These are phyloP conservation scores for Phylloporus scabripes DNA, from an alignment of 768 basidiomycete species.

Conservation along the genomic window DNA sequence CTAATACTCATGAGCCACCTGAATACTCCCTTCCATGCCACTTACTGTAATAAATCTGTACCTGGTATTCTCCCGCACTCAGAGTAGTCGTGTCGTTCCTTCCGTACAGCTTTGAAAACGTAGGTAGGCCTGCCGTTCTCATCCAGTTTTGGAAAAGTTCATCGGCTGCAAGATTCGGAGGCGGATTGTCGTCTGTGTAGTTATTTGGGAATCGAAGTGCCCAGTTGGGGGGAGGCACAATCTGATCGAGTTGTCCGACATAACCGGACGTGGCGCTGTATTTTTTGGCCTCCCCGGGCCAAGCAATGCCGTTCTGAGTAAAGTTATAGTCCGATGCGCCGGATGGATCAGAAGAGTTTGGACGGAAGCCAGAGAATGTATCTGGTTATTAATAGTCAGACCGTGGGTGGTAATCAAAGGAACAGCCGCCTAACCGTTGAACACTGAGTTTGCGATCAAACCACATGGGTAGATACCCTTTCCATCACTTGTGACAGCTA, in stretches of 20 bases:
- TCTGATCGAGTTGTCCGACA: conserved; percentile 45
- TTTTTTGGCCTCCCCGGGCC: conserved; percentile 92
- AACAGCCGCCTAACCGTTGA: conserved; percentile 64
- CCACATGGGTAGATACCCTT: conserved; percentile 90
- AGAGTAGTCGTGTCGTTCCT: conserved; percentile 79
- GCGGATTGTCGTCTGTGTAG: conserved; percentile 58
- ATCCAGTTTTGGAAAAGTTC: conserved; percentile 99
- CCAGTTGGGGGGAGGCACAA: conserved; percentile 97
- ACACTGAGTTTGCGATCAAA: conserved; percentile 92
- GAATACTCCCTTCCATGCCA: neutral
- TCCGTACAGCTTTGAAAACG: conserved; percentile 92
- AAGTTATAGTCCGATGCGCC: conserved; percentile 58
- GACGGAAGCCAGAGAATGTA: conserved; percentile 63
- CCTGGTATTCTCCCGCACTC: conserved; percentile 65
- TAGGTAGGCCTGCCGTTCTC: conserved; percentile 95
- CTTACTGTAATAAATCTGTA: conserved; percentile 75
- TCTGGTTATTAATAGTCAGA: conserved; percentile 43
- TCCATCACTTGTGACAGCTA: conserved; percentile 46
- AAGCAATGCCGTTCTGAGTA: conserved; percentile 80
- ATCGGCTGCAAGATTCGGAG: conserved; percentile 69
- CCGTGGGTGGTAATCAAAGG: neutral
- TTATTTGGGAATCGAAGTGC: conserved; percentile 58
- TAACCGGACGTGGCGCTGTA: conserved; percentile 62
- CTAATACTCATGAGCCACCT: conserved; percentile 38
- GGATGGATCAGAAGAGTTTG: conserved; percentile 36